A percentile compares a stretch with the other conserved stretches of the same genome.
These are phyloP conservation scores for Beauveria australis DNA, from an alignment of 2,329 filamentous ascomycete genomes.

Conservation along the genomic window DNA sequence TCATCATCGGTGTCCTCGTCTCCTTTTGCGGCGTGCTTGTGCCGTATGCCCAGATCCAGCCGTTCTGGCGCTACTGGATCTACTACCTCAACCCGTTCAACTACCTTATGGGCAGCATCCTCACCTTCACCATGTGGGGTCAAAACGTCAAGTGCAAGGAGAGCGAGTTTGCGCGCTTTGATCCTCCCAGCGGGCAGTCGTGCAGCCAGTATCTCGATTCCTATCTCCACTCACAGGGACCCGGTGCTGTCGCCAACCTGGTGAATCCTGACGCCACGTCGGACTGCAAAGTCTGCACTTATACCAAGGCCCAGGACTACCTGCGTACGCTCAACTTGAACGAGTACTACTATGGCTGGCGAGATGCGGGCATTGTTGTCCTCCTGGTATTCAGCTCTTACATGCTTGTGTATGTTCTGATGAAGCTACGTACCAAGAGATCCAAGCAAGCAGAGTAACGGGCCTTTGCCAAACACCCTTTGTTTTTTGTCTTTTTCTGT, in stretches of 20 bases:
- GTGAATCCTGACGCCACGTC: slow-evolving; percentile 50
- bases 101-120: slow-evolving; percentile 49
- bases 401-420: slow-evolving; percentile 33
- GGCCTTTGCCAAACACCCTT: not conserved
- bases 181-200: slow-evolving; percentile 41
- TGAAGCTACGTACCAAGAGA: slow-evolving; percentile 41
- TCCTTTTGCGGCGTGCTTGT: slow-evolving; percentile 71
- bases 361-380: slow-evolving; percentile 52
- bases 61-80: slow-evolving; percentile 62
- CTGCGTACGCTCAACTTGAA: slow-evolving; percentile 49
- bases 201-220: slow-evolving; percentile 49
- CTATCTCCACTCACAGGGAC: slow-evolving; percentile 36
- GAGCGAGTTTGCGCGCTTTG: slow-evolving; percentile 42
- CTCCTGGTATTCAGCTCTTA: slow-evolving; percentile 50
- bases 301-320: slow-evolving; percentile 49
- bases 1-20: slow-evolving; percentile 50
- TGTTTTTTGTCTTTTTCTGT: not conserved
- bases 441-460: slow-evolving; percentile 36
- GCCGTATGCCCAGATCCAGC: slow-evolving; percentile 51
- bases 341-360: slow-evolving; percentile 57
- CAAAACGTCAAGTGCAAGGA: slow-evolving; percentile 36
- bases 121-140: slow-evolving; percentile 44
- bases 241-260: slow-evolving; percentile 42
- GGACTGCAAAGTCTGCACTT: slow-evolving; percentile 55
- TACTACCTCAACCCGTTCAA: slow-evolving; percentile 55